Base-by-base conservation (phyloP, 163 green algal species). In the Botryococcus braunii region DNA sequence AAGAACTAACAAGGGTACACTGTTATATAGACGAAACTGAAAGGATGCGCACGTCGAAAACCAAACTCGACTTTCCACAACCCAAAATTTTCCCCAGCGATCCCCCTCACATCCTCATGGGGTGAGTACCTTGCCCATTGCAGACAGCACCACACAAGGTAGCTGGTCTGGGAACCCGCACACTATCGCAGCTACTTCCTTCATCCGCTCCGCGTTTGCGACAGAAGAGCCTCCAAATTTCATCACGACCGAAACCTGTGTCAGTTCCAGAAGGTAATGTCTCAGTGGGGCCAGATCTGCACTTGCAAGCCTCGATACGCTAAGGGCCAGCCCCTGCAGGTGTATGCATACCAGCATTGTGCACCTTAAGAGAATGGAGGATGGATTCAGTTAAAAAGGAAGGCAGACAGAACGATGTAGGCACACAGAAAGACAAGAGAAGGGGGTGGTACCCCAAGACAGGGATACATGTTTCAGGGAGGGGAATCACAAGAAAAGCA, bases 161-260 rank as follows among this genome's bases (percentile, higher is more conserved):
- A 88, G 74, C n/a, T 95, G 75, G 3, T 97, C 70, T 0, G 82
- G 88, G 58, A 97, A 97, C 58, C 70, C 79, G 79, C 84, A 92
- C 31, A 97, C 80, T 66, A 99, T 97, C 39, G 89, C 76, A 5
- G 94, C 92, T 11, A 98, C 92, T 75, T 97, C 92, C n/a, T 74
- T 65, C 89, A 98, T 96, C 69, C 93, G 83, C 68, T 93, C 89
- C 2, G 92, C 89, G 67, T 85, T 84, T 3, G 91, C 89, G n/a
- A 99, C 88, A 6, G 88, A 96, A 0, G 88, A 95, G 3, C 94
- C 94, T 2, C 94, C 94, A 84, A 99, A 99, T 78, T 99, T 98
- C 82, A 94, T 95, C 0, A 95, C 89, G 0, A 92, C 79, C n/a
- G 87, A 87, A 32, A 89, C 67, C 84, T 92, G 76, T n/a, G n/a